A percentile compares a stretch with the other conserved stretches of the same genome.
Conservation (phyloP, 106 monocot species). For the Cymbidium sinense region DNA sequence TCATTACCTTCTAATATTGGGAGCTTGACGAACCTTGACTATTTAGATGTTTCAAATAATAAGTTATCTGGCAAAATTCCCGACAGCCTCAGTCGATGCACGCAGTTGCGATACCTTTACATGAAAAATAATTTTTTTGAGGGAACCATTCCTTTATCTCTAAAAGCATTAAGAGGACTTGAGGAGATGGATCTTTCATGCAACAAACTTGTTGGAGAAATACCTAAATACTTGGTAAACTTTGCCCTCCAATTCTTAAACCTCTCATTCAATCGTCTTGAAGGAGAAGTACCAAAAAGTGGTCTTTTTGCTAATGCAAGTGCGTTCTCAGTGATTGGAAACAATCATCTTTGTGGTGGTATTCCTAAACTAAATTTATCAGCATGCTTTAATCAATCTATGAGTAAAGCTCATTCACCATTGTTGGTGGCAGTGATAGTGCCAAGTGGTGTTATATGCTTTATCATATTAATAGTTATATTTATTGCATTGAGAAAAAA, state of each 20-base stretch:
- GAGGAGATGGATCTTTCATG: conserved; percentile 8
- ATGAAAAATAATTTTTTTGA: conserved; percentile 11
- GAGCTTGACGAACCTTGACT: not conserved
- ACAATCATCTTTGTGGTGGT: conserved; percentile 15
- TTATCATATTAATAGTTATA: not conserved
- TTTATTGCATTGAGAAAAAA: not conserved
- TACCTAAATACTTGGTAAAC: not conserved
- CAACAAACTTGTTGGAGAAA: conserved; percentile 9
- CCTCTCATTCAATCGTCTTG: conserved; percentile 24
- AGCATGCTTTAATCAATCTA: not conserved
- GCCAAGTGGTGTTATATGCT: not conserved
- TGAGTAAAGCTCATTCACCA: not conserved
- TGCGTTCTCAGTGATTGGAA: conserved; percentile 12
- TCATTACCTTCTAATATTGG: conserved; percentile 10
- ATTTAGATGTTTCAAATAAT: not conserved
- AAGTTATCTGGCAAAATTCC: conserved; percentile 15
- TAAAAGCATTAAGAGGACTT: not conserved
- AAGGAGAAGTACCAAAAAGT: conserved; percentile 13
- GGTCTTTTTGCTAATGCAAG: conserved; percentile 6
- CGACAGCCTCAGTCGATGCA: not conserved
- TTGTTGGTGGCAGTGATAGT: not conserved
- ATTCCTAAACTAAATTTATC: conserved; percentile 15
- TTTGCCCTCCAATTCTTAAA: conserved; percentile 1
- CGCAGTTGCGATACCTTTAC: conserved; percentile 2
- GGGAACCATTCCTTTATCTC: conserved; percentile 8